Evolutionary conservation across 768 basidiomycete genomes (phyloP).

Genomic region (Amanita pseudoporphyria): DNA sequence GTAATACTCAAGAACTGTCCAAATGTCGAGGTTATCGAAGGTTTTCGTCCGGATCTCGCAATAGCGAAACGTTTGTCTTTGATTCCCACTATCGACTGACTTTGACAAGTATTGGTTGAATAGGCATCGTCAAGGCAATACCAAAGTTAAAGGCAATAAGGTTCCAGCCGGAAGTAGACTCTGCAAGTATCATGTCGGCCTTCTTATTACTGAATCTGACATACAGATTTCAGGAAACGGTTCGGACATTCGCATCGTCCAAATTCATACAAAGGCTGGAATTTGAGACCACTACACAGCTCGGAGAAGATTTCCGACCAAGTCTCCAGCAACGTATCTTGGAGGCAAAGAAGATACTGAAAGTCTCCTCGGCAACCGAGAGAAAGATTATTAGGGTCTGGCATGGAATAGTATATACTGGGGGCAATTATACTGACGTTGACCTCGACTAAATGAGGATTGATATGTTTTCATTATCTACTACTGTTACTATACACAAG

Average conservation of each 20-base stretch:
- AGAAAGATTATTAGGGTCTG: neutral
- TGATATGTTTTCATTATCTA: no score
- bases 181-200: no score
- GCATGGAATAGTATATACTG: neutral
- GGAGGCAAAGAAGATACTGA: neutral
- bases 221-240: no score
- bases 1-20: neutral
- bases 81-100: no score
- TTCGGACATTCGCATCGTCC: neutral
- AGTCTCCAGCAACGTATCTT: neutral
- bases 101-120: neutral
- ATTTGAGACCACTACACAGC: neutral
- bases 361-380: no score
- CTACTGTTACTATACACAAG: no score
- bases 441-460: no score
- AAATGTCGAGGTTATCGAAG: neutral
- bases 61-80: no score
- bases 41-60: no score
- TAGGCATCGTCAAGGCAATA: constrained; percentile 6
- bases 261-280: neutral
- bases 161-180: neutral
- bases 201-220: no score
- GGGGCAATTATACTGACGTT: no score
- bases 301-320: neutral
- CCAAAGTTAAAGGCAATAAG: neutral